phyloP scores from a whole-genome alignment of 805 yeast species.

The Kregervanrija pseudodelftensis region DNA sequence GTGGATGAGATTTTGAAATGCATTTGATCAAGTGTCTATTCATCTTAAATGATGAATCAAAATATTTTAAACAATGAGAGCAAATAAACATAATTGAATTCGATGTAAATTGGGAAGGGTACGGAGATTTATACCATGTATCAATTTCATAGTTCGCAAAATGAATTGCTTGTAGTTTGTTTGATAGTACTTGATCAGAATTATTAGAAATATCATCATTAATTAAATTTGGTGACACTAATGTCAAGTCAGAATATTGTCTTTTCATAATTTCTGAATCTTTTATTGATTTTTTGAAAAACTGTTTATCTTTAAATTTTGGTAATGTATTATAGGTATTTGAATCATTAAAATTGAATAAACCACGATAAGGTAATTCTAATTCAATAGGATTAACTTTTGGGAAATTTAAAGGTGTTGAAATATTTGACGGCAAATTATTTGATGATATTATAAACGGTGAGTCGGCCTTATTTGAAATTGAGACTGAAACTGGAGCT shows the following conservation, averaged over 20 bases:
- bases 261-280: constrained; percentile 34
- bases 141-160: constrained; percentile 69
- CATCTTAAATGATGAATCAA: constrained; percentile 58
- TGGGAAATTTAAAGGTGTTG: not conserved
- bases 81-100: constrained; percentile 65
- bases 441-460: too few species aligned
- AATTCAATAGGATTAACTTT: constrained; percentile 32
- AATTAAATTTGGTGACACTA: constrained; percentile 7
- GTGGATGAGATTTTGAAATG: constrained; percentile 58
- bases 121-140: constrained; percentile 92
- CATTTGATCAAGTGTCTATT: constrained; percentile 75
- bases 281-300: constrained; percentile 36
- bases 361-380: constrained; percentile 64
- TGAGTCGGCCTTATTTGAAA: too few species aligned
- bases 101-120: constrained; percentile 75
- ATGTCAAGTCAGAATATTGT: constrained; percentile 28
- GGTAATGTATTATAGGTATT: constrained; percentile 60
- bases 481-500: too few species aligned
- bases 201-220: not conserved
- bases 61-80: constrained; percentile 77
- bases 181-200: not conserved
- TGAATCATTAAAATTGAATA: constrained; percentile 50
- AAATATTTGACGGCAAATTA: too few species aligned
- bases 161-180: constrained; percentile 28
- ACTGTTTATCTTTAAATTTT: constrained; percentile 20